Conservation (phyloP, 352 stramenopile species). For the Globisporangium rhizosaccharum region DNA sequence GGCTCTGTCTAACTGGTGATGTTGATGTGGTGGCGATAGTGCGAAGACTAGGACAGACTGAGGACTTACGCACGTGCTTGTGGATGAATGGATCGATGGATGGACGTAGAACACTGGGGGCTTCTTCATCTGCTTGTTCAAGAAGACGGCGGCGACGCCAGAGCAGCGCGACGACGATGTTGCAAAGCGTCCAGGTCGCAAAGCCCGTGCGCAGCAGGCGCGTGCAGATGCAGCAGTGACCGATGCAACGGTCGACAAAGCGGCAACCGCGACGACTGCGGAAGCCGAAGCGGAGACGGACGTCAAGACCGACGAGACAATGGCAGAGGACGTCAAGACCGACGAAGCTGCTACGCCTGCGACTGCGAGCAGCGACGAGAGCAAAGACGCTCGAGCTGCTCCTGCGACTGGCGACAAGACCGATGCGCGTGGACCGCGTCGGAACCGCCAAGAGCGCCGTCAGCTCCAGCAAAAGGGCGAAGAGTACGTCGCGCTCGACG, state of each 20-base stretch:
- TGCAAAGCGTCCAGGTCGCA: slow-evolving; percentile 13
- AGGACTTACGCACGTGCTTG: not conserved
- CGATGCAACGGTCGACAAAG: slow-evolving; percentile 10
- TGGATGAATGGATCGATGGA: too few relatives aligned
- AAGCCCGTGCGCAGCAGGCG: slow-evolving; percentile 17
- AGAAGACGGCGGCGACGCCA: slow-evolving; percentile 82
- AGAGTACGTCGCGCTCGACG: slow-evolving; percentile 68
- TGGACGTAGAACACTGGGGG: slow-evolving; percentile 90
- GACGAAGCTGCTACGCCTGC: slow-evolving; percentile 12
- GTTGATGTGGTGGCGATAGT: not conserved
- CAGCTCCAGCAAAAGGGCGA: slow-evolving; percentile 51
- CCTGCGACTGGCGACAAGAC: not conserved
- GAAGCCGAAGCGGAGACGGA: not conserved
- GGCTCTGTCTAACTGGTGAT: not conserved
- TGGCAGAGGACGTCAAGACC: slow-evolving; percentile 6
- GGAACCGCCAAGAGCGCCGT: slow-evolving; percentile 38
- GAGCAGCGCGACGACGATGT: slow-evolving; percentile 13
- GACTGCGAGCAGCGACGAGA: slow-evolving; percentile 8
- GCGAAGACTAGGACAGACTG: not conserved
- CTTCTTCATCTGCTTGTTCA: slow-evolving; percentile 98
- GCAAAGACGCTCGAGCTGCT: slow-evolving; percentile 14
- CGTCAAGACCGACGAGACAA: slow-evolving; percentile 4
- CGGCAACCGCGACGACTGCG: not conserved
- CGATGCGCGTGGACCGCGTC: slow-evolving; percentile 1
- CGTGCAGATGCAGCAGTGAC: slow-evolving; percentile 3